phyloP scores from a whole-genome alignment of 2,329 filamentous ascomycete species.

The Alternaria tenuissima region DNA sequence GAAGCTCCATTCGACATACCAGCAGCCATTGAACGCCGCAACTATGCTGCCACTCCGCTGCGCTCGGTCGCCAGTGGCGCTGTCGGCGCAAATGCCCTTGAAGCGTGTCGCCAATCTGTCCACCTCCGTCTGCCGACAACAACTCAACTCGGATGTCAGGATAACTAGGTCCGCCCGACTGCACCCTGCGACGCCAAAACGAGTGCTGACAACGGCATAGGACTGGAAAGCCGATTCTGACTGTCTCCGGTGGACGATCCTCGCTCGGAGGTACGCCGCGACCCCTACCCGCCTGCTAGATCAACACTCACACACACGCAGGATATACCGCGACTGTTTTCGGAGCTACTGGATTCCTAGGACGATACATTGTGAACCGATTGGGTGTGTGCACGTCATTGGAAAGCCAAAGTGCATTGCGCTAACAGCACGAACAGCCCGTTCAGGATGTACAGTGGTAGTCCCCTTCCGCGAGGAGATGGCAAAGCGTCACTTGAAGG shows the following conservation, averaged over 20 bases:
- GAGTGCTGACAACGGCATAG: slow-evolving; percentile 49
- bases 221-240: slow-evolving; percentile 94
- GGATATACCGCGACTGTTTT: slow-evolving; percentile 98
- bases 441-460: slow-evolving; percentile 92
- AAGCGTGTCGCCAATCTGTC: slow-evolving; percentile 41
- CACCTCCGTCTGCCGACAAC: slow-evolving; percentile 37
- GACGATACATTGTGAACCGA: slow-evolving; percentile 96
- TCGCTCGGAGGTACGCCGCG: slow-evolving; percentile 77
- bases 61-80: slow-evolving; percentile 50
- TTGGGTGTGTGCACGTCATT: slow-evolving; percentile 67
- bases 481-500: slow-evolving; percentile 95
- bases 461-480: slow-evolving; percentile 96
- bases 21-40: slow-evolving; percentile 50
- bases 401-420: neutral
- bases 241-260: slow-evolving; percentile 86
- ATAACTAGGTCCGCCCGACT: slow-evolving; percentile 68
- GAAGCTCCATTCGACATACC: slow-evolving; percentile 39
- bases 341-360: slow-evolving; percentile 93
- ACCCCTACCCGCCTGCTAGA: slow-evolving; percentile 12
- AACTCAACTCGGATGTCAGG: slow-evolving; percentile 76
- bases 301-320: slow-evolving; percentile 53
- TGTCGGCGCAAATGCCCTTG: slow-evolving; percentile 42
- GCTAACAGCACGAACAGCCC: slow-evolving; percentile 65
- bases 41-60: slow-evolving; percentile 53
- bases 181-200: neutral